A percentile compares a stretch with the other conserved stretches of the same genome.
These are phyloP conservation scores for Wickerhamiella qilinensis DNA, from an alignment of 805 yeast genomes.

Conservation along the genomic window DNA sequence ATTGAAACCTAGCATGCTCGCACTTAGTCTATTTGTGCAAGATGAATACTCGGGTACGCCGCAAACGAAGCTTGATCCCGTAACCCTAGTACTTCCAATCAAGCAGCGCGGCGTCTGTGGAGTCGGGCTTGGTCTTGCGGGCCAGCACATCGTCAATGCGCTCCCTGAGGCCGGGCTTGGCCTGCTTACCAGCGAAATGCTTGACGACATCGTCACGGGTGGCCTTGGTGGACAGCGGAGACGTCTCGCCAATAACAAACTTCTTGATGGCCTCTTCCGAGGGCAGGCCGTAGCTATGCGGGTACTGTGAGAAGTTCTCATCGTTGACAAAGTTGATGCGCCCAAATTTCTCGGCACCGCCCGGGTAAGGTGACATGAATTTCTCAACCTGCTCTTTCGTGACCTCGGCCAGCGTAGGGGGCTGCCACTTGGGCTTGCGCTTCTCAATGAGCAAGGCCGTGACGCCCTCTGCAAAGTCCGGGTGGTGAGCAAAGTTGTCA, in stretches of 20 bases:
- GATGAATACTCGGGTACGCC: too few species aligned
- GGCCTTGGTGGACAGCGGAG: slow-evolving; percentile 49
- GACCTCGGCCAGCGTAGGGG: slow-evolving; percentile 27
- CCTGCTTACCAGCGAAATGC: slow-evolving; percentile 36
- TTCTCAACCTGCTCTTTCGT: slow-evolving; percentile 16
- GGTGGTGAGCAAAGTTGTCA: slow-evolving; percentile 47
- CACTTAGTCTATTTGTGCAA: too few species aligned
- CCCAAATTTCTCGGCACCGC: slow-evolving; percentile 15
- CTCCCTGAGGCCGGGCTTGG: slow-evolving; percentile 39
- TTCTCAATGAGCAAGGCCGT: slow-evolving; percentile 34
- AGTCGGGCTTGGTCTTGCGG: slow-evolving; percentile 35
- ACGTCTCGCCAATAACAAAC: slow-evolving; percentile 56
- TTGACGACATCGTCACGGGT: slow-evolving; percentile 51
- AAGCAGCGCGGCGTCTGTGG: slow-evolving; percentile 26
- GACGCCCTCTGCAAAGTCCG: slow-evolving; percentile 47
- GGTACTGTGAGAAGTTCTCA: slow-evolving; percentile 31
- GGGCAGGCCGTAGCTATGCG: slow-evolving; percentile 69
- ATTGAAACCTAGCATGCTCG: too few species aligned
- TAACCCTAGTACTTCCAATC: slow-evolving; percentile 36
- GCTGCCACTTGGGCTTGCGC: slow-evolving; percentile 35
- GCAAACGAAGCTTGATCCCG: too few species aligned
- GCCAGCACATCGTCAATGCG: slow-evolving; percentile 46
- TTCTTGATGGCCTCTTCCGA: slow-evolving; percentile 44
- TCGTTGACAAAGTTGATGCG: slow-evolving; percentile 19
- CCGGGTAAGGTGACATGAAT: slow-evolving; percentile 18